These are phyloP conservation scores for Collybia nuda DNA, from an alignment of 768 basidiomycete genomes.

Conservation along the genomic window DNA sequence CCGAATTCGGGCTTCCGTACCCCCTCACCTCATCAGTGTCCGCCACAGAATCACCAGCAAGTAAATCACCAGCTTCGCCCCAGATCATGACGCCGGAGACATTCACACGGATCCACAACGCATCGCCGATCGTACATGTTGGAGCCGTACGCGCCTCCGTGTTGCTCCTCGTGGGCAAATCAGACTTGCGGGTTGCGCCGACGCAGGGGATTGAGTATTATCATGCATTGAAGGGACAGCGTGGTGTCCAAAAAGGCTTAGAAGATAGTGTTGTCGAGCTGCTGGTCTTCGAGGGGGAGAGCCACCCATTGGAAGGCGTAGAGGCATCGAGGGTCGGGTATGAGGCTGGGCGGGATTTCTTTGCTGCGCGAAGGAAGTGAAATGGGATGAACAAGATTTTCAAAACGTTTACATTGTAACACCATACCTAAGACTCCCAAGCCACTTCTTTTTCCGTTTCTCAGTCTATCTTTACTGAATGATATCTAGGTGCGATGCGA, in stretches of 20 bases:
- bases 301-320: slow-evolving; percentile 64
- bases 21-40: slow-evolving; percentile 32
- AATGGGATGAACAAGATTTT: too few relatives aligned
- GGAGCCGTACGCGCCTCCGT: slow-evolving; percentile 52
- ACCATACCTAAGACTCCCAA: too few relatives aligned
- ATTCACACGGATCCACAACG: slow-evolving; percentile 41
- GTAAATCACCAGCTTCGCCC: slow-evolving; percentile 7
- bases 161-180: slow-evolving; percentile 56
- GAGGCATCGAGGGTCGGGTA: slow-evolving; percentile 55
- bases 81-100: slow-evolving; percentile 43
- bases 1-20: slow-evolving; percentile 45
- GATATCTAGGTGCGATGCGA: too few relatives aligned
- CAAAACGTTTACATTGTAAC: too few relatives aligned
- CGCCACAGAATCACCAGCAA: slow-evolving; percentile 4
- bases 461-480: too few relatives aligned
- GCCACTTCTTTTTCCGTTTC: too few relatives aligned
- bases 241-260: slow-evolving; percentile 5
- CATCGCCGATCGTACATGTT: slow-evolving; percentile 59
- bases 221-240: slow-evolving; percentile 56
- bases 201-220: slow-evolving; percentile 64
- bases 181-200: slow-evolving; percentile 62
- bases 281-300: slow-evolving; percentile 60
- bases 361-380: slow-evolving; percentile 20
- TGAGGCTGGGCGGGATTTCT: slow-evolving; percentile 54
- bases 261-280: slow-evolving; percentile 45